A percentile compares a stretch with the other conserved stretches of the same genome.
These are phyloP conservation scores for Coelastrella sp. DNA, from an alignment of 139 green algal genomes.

Conservation along the genomic window DNA sequence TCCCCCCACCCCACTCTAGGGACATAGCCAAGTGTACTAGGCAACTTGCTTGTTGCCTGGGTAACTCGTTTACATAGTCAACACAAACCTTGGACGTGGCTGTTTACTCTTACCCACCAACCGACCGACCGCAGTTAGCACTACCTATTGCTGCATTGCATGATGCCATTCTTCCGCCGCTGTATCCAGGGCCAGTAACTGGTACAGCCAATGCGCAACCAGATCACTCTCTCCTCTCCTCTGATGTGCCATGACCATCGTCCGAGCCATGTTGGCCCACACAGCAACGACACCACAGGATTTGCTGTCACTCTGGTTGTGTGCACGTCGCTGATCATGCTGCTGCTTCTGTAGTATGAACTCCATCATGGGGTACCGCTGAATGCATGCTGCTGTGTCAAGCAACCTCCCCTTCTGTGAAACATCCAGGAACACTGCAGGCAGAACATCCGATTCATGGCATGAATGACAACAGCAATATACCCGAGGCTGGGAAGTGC, in stretches of 20 bases:
- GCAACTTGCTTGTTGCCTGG: too few relatives aligned
- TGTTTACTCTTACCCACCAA: too few relatives aligned
- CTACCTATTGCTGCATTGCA: slow-evolving; percentile 39
- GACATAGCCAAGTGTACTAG: too few relatives aligned
- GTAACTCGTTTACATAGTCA: not conserved
- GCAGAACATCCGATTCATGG: not conserved
- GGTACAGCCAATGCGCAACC: slow-evolving; percentile 80
- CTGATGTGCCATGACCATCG: slow-evolving; percentile 73
- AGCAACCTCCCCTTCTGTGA: slow-evolving; percentile 5
- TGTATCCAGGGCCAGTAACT: slow-evolving; percentile 75
- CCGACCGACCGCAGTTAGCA: too few relatives aligned
- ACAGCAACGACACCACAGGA: slow-evolving; percentile 14
- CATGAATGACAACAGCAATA: too few relatives aligned
- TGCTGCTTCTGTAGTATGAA: slow-evolving; percentile 16
- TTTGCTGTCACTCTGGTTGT: not conserved
- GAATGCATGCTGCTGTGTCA: not conserved
- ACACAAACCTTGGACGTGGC: too few relatives aligned
- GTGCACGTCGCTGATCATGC: not conserved
- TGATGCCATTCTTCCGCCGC: slow-evolving; percentile 68
- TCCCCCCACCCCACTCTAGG: too few relatives aligned
- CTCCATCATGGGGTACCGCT: slow-evolving; percentile 1
- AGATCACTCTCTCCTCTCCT: slow-evolving; percentile 79
- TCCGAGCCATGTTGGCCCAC: slow-evolving; percentile 59
- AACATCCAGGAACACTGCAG: slow-evolving; percentile 40
- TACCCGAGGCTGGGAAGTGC: too few relatives aligned